Evolutionary conservation across 1,284 basidiomycete species (phyloP).

Genomic region (Ganoderma lucidum): DNA sequence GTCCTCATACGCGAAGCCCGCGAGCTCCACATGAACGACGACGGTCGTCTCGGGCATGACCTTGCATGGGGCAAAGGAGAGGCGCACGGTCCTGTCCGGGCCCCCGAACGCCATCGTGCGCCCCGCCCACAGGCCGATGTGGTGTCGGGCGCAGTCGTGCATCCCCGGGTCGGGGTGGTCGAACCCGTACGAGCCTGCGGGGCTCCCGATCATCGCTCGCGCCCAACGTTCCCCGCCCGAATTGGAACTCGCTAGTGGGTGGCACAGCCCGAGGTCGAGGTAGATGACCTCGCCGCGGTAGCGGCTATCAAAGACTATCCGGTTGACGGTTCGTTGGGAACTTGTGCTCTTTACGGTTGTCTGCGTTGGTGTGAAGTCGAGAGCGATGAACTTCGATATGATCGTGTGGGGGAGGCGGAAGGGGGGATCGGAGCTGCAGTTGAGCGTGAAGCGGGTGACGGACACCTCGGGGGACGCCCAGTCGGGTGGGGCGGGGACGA

Average conservation of each 20-base stretch:
- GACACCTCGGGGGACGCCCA: not conserved
- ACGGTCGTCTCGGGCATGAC: not conserved
- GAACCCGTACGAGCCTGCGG: not conserved
- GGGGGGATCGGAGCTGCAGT: not conserved
- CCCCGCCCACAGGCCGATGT: slow-evolving; percentile 8
- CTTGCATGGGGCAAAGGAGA: slow-evolving; percentile 12
- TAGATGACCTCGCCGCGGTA: not conserved
- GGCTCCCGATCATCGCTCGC: not conserved
- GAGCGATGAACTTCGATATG: not conserved
- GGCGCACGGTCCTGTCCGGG: slow-evolving; percentile 6
- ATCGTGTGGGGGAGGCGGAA: slow-evolving; percentile 8
- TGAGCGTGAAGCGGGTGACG: not conserved
- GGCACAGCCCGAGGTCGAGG: not conserved
- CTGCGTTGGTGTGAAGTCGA: not conserved
- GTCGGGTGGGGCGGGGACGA: not conserved
- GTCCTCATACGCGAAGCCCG: slow-evolving; percentile 9
- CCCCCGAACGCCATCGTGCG: slow-evolving; percentile 7
- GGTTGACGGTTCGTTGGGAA: not conserved
- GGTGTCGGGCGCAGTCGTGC: slow-evolving; percentile 9
- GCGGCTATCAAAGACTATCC: not conserved
- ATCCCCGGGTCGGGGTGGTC: not conserved
- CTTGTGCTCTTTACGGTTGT: not conserved
- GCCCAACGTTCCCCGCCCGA: not conserved
- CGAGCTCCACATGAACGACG: slow-evolving; percentile 10
- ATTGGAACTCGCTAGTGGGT: no score